A percentile compares a stretch with the other conserved stretches of the same genome.
Conservation (phyloP, 768 basidiomycete genomes). For the Termitomyces sp. region DNA sequence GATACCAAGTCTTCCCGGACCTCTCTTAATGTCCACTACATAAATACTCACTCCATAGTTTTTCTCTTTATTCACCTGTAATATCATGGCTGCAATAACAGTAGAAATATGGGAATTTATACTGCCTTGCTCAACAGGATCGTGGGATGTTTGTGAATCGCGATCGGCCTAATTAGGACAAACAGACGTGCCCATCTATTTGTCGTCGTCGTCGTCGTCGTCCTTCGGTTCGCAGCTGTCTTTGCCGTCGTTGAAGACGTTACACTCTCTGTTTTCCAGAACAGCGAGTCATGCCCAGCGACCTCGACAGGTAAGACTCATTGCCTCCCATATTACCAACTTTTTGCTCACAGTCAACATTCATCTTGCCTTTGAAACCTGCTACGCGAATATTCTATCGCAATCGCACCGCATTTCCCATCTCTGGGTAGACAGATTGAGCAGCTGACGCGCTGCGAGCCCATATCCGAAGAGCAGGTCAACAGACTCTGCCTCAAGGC, state of each 20-base stretch:
- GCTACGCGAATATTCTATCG: conserved; percentile 1
- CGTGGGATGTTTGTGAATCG: neutral
- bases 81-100: conserved; percentile 15
- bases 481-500: conserved; percentile 95
- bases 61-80: conserved; percentile 9
- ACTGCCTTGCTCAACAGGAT: neutral
- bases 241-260: neutral
- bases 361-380: conserved; percentile 2
- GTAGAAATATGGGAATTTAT: conserved; percentile 11
- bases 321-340: neutral
- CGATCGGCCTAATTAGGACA: conserved; percentile 16
- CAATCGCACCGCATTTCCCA: conserved; percentile 3
- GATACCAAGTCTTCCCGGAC: neutral
- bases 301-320: conserved; percentile 24
- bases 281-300: conserved; percentile 22
- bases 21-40: neutral
- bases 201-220: neutral
- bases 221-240: neutral
- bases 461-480: conserved; percentile 94
- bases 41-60: neutral
- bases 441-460: conserved; percentile 90
- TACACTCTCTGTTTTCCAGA: neutral
- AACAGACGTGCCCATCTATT: neutral
- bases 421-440: conserved; percentile 76
- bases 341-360: conserved; percentile 1